Conservation (phyloP, 164 flowering plant genomes). For the Warburgia ugandensis region DNA sequence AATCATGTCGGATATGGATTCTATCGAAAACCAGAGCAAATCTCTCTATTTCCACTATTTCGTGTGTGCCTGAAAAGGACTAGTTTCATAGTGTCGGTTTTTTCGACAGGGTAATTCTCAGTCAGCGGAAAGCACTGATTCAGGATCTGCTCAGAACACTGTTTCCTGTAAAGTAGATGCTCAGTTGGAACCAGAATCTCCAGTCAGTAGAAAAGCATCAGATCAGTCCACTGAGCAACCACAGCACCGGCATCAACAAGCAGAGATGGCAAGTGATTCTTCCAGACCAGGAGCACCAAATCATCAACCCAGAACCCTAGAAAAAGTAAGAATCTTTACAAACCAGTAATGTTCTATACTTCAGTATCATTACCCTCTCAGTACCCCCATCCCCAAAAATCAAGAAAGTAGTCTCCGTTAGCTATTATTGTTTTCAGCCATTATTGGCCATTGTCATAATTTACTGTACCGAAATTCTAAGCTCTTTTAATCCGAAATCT, state of each 20-base stretch:
- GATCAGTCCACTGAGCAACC: conserved; percentile 15
- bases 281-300: conserved; percentile 31
- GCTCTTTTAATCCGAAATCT: too few species aligned
- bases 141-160: conserved; percentile 61
- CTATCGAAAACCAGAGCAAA: too few species aligned
- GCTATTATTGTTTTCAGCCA: too few species aligned
- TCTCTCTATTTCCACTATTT: too few species aligned
- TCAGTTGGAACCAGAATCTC: conserved; percentile 50
- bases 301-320: conserved; percentile 45
- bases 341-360: not conserved
- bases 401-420: too few species aligned
- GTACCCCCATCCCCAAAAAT: not conserved
- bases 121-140: conserved; percentile 68
- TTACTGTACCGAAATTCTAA: too few species aligned
- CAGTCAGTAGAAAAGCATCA: conserved; percentile 34
- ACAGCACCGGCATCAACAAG: conserved; percentile 22
- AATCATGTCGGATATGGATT: too few species aligned
- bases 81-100: not conserved
- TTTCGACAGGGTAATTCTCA: conserved; percentile 46
- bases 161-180: conserved; percentile 41
- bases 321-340: conserved; percentile 41
- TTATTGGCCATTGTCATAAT: too few species aligned
- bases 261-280: conserved; percentile 44
- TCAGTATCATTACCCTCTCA: not conserved
- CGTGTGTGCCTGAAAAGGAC: too few species aligned